Evolutionary conservation across 2,329 filamentous ascomycete species (phyloP).

Genomic region (Colletotrichum agaves): DNA sequence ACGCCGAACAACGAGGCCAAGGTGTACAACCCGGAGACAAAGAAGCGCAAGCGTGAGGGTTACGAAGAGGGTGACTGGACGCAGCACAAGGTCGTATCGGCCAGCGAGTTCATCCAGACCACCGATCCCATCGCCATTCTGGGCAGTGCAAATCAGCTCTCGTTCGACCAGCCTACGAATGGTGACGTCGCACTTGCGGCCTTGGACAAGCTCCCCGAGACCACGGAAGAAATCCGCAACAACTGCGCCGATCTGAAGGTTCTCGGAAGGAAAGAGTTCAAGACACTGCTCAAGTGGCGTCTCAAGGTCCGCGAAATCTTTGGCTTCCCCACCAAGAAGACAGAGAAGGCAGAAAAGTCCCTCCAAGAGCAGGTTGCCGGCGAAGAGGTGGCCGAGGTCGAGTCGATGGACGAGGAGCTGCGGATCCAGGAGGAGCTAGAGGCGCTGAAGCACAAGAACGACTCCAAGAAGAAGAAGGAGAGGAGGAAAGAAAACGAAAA

Average conservation of each 20-base stretch:
- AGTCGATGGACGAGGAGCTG: slow-evolving; percentile 94
- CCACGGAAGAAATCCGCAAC: slow-evolving; percentile 81
- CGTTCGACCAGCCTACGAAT: slow-evolving; percentile 82
- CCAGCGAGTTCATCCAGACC: slow-evolving; percentile 94
- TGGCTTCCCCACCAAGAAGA: slow-evolving; percentile 83
- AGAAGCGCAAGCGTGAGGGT: slow-evolving; percentile 97
- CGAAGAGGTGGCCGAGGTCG: slow-evolving; percentile 84
- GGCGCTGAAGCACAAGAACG: slow-evolving; percentile 82
- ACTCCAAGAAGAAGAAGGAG: slow-evolving; percentile 81
- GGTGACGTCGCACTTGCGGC: slow-evolving; percentile 89
- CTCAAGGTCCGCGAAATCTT: slow-evolving; percentile 91
- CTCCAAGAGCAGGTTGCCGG: slow-evolving; percentile 54
- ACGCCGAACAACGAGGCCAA: slow-evolving; percentile 97
- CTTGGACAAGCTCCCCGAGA: slow-evolving; percentile 86
- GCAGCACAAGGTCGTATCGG: slow-evolving; percentile 88
- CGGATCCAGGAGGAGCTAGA: slow-evolving; percentile 90
- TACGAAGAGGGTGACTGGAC: slow-evolving; percentile 97
- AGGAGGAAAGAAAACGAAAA: slow-evolving; percentile 89
- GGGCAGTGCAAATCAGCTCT: slow-evolving; percentile 84
- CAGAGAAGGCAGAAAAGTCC: slow-evolving; percentile 43
- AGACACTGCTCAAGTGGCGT: slow-evolving; percentile 88
- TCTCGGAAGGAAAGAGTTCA: slow-evolving; percentile 93
- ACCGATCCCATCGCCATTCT: slow-evolving; percentile 93
- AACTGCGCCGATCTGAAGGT: slow-evolving; percentile 90
- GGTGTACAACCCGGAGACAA: slow-evolving; percentile 96